Evolutionary conservation across 148 eudicot species (phyloP).

Genomic region (Suaeda aralocaspica): DNA sequence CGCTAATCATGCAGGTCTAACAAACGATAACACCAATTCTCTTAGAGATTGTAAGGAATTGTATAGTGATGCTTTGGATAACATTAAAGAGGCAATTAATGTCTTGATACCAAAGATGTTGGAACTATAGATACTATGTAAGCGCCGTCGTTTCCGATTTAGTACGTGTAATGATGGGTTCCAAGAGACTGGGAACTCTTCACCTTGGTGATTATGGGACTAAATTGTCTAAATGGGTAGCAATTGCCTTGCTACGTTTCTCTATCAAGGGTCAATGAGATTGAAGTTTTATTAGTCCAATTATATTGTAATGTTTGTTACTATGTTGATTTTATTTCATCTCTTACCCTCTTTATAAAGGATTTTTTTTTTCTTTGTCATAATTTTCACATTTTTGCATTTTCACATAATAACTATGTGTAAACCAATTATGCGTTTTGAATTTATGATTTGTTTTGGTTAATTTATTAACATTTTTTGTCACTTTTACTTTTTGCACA

Average conservation of each 20-base stretch:
- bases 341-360: too few relatives aligned
- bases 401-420: too few relatives aligned
- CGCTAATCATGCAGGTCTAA: neutral
- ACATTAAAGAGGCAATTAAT: slow-evolving; percentile 24
- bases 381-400: too few relatives aligned
- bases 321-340: too few relatives aligned
- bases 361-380: too few relatives aligned
- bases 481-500: too few relatives aligned
- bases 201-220: slow-evolving; percentile 1
- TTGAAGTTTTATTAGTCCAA: too few relatives aligned
- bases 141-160: slow-evolving; percentile 35
- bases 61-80: slow-evolving; percentile 27
- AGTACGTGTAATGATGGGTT: slow-evolving; percentile 37
- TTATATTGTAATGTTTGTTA: too few relatives aligned
- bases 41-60: slow-evolving; percentile 26
- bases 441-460: too few relatives aligned
- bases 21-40: neutral
- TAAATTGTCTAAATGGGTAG: slow-evolving; percentile 34
- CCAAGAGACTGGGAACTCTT: neutral
- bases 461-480: too few relatives aligned
- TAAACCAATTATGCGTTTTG: too few relatives aligned
- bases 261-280: too few relatives aligned
- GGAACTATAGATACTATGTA: slow-evolving; percentile 40
- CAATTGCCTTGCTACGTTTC: slow-evolving; percentile 50
- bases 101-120: slow-evolving; percentile 15